Evolutionary conservation across 2,329 filamentous ascomycete species (phyloP).

Genomic region (Aciculosporium take): DNA sequence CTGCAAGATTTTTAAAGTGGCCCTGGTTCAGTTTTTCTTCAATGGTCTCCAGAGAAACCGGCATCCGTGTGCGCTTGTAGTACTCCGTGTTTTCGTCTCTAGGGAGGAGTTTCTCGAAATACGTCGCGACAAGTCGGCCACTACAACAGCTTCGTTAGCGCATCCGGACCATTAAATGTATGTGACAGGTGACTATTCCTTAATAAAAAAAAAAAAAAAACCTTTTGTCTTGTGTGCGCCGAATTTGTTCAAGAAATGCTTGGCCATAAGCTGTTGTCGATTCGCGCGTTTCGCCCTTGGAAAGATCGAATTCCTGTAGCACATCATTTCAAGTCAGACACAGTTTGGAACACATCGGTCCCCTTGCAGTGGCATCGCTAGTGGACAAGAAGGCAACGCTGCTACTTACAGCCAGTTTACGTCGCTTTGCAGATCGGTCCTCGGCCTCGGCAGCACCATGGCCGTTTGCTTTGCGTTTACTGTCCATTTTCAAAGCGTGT

Average conservation of each 20-base stretch:
- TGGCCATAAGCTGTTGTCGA: constrained; percentile 59
- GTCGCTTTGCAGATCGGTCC: constrained; percentile 41
- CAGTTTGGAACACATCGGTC: not conserved
- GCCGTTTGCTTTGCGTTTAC: constrained; percentile 41
- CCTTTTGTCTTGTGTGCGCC: constrained; percentile 69
- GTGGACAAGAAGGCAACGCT: not conserved
- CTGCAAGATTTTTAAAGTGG: constrained; percentile 56
- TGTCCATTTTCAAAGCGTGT: constrained; percentile 31
- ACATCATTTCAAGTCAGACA: constrained; percentile 2
- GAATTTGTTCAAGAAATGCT: constrained; percentile 60
- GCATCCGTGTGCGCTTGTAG: constrained; percentile 62
- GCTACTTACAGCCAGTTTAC: constrained; percentile 34
- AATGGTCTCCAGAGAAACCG: constrained; percentile 63
- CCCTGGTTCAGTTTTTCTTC: constrained; percentile 57
- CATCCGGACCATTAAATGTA: not conserved
- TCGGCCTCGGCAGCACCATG: constrained; percentile 29
- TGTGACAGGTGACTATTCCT: not conserved
- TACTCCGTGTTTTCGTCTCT: constrained; percentile 55
- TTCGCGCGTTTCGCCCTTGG: constrained; percentile 46
- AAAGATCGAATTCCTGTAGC: constrained; percentile 29
- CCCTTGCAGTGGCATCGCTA: not conserved
- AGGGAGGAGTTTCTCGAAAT: constrained; percentile 60
- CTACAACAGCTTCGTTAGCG: constrained; percentile 21
- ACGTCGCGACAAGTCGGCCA: constrained; percentile 58
- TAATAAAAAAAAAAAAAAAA: constrained; percentile 32